A percentile compares a stretch with the other conserved stretches of the same genome.
Evolutionary conservation across 1,139 yeast genomes (phyloP).

Genomic region (Sugiyamaella sp.): DNA sequence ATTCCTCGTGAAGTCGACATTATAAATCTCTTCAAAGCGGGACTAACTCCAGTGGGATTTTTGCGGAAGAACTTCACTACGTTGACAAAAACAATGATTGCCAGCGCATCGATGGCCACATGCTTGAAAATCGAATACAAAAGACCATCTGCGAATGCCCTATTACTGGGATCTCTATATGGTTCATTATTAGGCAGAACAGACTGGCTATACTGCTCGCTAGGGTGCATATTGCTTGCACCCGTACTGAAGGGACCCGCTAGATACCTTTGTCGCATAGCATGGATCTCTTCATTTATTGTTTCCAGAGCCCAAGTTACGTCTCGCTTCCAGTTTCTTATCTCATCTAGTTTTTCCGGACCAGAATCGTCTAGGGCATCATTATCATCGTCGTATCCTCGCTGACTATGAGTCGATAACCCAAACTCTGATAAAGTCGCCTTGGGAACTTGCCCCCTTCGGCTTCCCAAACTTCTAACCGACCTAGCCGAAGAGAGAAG

Average conservation of each 20-base stretch:
- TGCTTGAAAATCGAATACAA: conserved; percentile 15
- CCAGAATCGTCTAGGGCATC: conserved; percentile 10
- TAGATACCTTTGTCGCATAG: conserved; percentile 31
- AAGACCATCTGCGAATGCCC: background rate
- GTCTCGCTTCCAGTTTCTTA: conserved; percentile 38
- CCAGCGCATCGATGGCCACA: conserved; percentile 16
- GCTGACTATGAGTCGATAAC: conserved; percentile 13
- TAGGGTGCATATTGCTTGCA: background rate
- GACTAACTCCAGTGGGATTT: conserved; percentile 13
- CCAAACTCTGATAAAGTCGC: conserved; percentile 24
- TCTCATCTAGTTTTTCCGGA: conserved; percentile 24
- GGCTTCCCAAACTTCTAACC: conserved; percentile 16
- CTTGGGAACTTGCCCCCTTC: conserved; percentile 15
- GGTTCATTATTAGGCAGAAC: background rate
- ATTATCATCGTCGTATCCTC: background rate
- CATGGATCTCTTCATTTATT: conserved; percentile 37
- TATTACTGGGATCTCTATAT: background rate
- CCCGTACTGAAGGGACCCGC: conserved; percentile 15
- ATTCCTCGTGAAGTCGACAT: background rate
- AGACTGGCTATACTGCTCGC: too few species aligned
- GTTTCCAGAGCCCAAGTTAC: conserved; percentile 40
- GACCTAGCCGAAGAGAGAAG: conserved; percentile 14
- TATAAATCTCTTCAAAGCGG: conserved; percentile 1
- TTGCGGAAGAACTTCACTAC: conserved; percentile 16
- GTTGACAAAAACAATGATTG: conserved; percentile 8